Evolutionary conservation across 176 grass and related monocot genomes (phyloP), one percentile per base, ranked within the genome.

Genomic region (Pontederia paniculata): DNA sequence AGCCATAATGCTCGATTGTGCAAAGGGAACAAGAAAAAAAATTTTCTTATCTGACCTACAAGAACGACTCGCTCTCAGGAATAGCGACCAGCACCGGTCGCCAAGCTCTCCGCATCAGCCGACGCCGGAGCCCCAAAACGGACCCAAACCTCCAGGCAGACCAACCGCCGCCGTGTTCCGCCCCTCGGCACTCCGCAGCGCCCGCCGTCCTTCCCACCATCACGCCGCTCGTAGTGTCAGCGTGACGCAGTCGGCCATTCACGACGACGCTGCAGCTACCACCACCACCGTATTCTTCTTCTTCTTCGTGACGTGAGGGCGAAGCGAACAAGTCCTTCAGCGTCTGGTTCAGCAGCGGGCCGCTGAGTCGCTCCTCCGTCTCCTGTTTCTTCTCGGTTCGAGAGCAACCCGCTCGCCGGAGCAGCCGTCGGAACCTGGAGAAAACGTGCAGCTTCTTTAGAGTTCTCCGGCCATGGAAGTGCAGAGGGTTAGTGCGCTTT

Each of bases 11-110:
- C 28, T 37, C 28, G 5, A 37, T 37, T 37, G 6, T 13, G 48
- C 17, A 17, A 11, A 16, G 48, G 48, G 48, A 17, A 14, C 4
- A 51, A 17, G 5, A n/a, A n/a, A n/a, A n/a, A n/a, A n/a, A 17
- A 17, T 13, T 16, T 13, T 17, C 48, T 51, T 13, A 17, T 51
- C 15, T 5, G 15, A 51, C 11, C 17, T 13, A 13, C 48, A 28
- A 41, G 28, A 9, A 6, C 20, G 9, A 45, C 12, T 47, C 60
- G 20, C 37, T 62, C 64, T 67, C 64, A 4, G 64, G 64, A 67
- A 67, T 67, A 10, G 50, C 64, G 21, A 67, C 25, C 64, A 67
- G 64, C 17, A 54, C 49, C 12, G 64, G 64, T 9, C 64, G 49
- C 64, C 64, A 67, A 19, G 64, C 49, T 50, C 16, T 31, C 5